These are phyloP conservation scores for Nakaseomyces delphensis DNA, from an alignment of 1,139 yeast genomes.

Conservation along the genomic window DNA sequence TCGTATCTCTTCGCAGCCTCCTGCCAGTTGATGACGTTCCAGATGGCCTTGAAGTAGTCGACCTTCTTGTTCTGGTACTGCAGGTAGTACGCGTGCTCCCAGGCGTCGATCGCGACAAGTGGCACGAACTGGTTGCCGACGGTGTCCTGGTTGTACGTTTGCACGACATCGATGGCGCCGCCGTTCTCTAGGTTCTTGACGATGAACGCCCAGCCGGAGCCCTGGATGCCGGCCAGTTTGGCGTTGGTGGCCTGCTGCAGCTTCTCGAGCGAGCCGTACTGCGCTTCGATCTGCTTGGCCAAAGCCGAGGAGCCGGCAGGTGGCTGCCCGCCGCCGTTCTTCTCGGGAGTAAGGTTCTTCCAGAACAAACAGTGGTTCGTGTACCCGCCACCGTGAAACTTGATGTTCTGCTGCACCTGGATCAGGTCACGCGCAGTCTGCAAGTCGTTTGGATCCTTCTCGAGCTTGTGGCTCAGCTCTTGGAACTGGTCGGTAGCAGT, in stretches of 20 bases:
- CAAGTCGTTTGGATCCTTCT: slow-evolving; percentile 51
- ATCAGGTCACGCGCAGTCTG: slow-evolving; percentile 32
- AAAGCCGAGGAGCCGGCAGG: slow-evolving; percentile 47
- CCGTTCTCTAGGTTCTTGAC: slow-evolving; percentile 82
- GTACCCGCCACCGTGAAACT: slow-evolving; percentile 95
- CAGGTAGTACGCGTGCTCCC: slow-evolving; percentile 98
- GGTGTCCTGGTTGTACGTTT: slow-evolving; percentile 87
- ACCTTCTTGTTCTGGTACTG: slow-evolving; percentile 92
- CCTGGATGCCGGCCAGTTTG: slow-evolving; percentile 87
- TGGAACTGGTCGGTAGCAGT: slow-evolving; percentile 69
- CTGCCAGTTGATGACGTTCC: slow-evolving; percentile 96
- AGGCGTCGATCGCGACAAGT: slow-evolving; percentile 88
- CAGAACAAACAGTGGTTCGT: slow-evolving; percentile 81
- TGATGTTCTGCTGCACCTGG: slow-evolving; percentile 65
- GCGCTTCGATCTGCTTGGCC: slow-evolving; percentile 51
- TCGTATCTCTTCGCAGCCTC: slow-evolving; percentile 62
- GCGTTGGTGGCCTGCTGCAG: slow-evolving; percentile 61
- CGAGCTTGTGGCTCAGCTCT: slow-evolving; percentile 60
- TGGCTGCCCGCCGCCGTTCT: slow-evolving; percentile 78
- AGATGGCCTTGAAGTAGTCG: slow-evolving; percentile 91
- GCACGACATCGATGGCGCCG: slow-evolving; percentile 64
- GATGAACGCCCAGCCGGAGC: slow-evolving; percentile 97
- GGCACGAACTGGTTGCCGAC: slow-evolving; percentile 62
- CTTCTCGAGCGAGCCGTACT: slow-evolving; percentile 73
- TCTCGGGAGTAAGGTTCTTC: slow-evolving; percentile 81